Evolutionary conservation across 306 rosid species (phyloP), one percentile per base, ranked within the genome.

Genomic region (Canavalia gladiata): DNA sequence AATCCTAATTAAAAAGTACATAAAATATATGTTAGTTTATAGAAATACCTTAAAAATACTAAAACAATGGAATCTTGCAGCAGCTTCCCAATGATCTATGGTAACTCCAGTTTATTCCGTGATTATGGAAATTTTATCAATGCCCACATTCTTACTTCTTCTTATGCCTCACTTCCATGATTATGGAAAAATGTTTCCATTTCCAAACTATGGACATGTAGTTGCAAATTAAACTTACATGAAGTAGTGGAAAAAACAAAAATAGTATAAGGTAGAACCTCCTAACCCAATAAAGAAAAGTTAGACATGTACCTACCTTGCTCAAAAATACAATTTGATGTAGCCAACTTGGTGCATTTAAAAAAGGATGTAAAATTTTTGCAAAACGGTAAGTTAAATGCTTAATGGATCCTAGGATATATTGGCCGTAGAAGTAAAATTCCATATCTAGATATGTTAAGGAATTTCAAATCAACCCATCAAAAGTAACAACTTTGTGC

Each of bases 301-400:
- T 47, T 39, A 68, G 83, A 84, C 73, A 75, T 87, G 72, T 89
- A 90, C 99, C 98, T 90, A 94, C 75, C 92, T 98, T 7, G 88
- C 80, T 82, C 92, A 93, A 74, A 96, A 91, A 84, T 84, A 90
- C 74, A 96, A 80, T 88, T 96, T 96, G 6, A 91, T 86, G 83
- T 85, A 92, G 79, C 99, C 99, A 86, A 93, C 83, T 80, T 87
- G 98, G 84, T 85, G 94, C 97, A 94, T 87, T 81, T 92, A 97
- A 55, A 91, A 90, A 77, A 84, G 94, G 90, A 90, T 71, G 63
- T 76, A 84, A 80, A 90, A 87, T 63, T 91, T 90, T 82, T 86
- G 91, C 63, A 96, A 68, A 76, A 96, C 84, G 58, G 97, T 90
- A 65, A 92, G 79, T 4, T 95, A 90, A 77, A 85, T 83, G 79